These are phyloP conservation scores for Marasmius oreades DNA, from an alignment of 1,284 basidiomycete species.

Conservation along the genomic window DNA sequence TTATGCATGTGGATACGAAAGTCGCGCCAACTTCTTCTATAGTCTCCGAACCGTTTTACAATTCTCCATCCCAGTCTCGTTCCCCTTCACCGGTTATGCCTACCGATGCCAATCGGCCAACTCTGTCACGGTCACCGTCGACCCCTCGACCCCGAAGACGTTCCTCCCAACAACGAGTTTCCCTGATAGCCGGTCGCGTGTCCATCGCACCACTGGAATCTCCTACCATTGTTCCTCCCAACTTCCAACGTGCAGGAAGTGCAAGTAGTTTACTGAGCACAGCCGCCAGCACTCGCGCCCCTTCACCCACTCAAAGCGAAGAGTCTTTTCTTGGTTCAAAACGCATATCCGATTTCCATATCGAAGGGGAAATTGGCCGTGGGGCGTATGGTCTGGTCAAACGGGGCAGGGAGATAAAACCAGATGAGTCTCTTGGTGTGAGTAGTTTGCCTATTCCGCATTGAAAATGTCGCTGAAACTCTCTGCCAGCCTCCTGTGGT, in stretches of 20 bases:
- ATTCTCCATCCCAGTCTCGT: conserved; percentile 23
- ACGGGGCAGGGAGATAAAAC: conserved; percentile 75
- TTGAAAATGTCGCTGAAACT: conserved; percentile 3
- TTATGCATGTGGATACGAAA: conserved; percentile 19
- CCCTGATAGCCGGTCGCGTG: conserved; percentile 75
- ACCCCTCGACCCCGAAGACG: conserved; percentile 64
- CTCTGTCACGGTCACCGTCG: conserved; percentile 35
- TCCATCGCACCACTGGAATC: conserved; percentile 70
- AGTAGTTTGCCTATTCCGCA: conserved; percentile 30
- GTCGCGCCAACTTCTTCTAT: conserved; percentile 9
- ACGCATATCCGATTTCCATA: conserved; percentile 75
- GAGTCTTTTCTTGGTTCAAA: conserved; percentile 54
- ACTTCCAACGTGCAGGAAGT: conserved; percentile 58
- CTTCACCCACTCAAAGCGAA: conserved; percentile 49
- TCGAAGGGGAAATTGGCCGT: conserved; percentile 85
- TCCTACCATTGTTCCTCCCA: conserved; percentile 53
- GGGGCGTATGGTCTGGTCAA: conserved; percentile 99
- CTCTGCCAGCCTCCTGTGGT: conserved; percentile 66
- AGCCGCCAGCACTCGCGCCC: conserved; percentile 55
- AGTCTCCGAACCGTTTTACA: conserved; percentile 16
- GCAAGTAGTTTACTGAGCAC: conserved; percentile 58
- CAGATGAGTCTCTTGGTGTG: conserved; percentile 80
- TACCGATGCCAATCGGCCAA: conserved; percentile 20
- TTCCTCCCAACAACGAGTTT: conserved; percentile 79
- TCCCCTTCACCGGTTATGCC: conserved; percentile 25